Percentiles rank a stretch among this genome's conserved stretches.
These are phyloP conservation scores for Leishmania major DNA, from an alignment of 208 protist species.

Conservation along the genomic window DNA sequence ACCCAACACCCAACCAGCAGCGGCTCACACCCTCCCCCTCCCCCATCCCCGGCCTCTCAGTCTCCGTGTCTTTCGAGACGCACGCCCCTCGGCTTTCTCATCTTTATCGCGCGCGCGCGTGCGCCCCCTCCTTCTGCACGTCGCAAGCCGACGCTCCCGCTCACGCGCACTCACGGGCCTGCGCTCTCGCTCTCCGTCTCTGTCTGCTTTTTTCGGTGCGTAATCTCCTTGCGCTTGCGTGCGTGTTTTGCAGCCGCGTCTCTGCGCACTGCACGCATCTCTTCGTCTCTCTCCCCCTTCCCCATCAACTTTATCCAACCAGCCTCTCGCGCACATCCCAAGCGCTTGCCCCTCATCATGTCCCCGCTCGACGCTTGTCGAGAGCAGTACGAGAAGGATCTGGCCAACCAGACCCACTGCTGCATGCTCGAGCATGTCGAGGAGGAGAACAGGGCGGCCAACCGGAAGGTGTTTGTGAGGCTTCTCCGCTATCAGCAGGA, in stretches of 20 bases:
- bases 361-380: slow-evolving; percentile 37
- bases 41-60: background rate
- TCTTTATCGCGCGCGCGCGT: background rate
- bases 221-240: background rate
- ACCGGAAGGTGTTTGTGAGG: slow-evolving; percentile 41
- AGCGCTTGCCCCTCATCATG: slow-evolving; percentile 5
- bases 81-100: background rate
- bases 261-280: background rate
- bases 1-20: background rate
- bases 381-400: slow-evolving; percentile 52
- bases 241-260: background rate
- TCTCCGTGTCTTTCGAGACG: background rate
- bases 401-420: slow-evolving; percentile 45
- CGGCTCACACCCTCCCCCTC: too few species aligned
- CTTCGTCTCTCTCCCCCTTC: background rate
- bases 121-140: background rate
- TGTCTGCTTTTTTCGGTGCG: background rate
- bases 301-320: background rate
- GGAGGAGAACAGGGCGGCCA: slow-evolving; percentile 36
- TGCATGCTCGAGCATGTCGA: slow-evolving; percentile 33
- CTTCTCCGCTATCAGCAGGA: slow-evolving; percentile 45
- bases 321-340: background rate
- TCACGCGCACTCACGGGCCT: background rate
- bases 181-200: background rate
- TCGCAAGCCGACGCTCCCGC: background rate